Conservation (phyloP, 1,284 basidiomycete genomes). For the Hemileia vastatrix region DNA sequence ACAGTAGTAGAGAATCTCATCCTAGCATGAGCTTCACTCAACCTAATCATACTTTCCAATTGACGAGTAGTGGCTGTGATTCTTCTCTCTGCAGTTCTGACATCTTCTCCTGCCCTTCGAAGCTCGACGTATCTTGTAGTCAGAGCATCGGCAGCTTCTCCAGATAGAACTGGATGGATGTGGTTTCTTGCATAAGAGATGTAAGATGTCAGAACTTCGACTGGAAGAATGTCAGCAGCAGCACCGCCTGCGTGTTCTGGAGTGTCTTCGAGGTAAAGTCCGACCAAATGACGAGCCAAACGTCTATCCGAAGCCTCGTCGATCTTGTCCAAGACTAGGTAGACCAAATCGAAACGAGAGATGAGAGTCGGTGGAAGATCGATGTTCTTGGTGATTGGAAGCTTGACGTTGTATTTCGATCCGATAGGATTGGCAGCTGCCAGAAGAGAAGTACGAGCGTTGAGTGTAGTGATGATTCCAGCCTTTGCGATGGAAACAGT, state of each 20-base stretch:
- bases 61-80: conserved; percentile 83
- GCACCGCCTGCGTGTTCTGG: conserved; percentile 53
- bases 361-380: conserved; percentile 99
- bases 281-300: conserved; percentile 94
- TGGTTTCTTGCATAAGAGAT: conserved; percentile 82
- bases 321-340: conserved; percentile 96
- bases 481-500: conserved; percentile 99
- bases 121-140: conserved; percentile 40
- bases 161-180: conserved; percentile 75
- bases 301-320: conserved; percentile 84
- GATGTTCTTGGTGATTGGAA: conserved; percentile 83
- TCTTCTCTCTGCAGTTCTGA: conserved; percentile 86
- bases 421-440: conserved; percentile 97
- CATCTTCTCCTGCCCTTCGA: conserved; percentile 57
- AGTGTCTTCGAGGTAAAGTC: conserved; percentile 95
- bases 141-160: conserved; percentile 37
- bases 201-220: conserved; percentile 29
- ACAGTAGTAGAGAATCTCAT: conserved; percentile 39
- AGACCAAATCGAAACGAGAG: conserved; percentile 98
- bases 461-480: conserved; percentile 95
- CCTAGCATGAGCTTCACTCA: conserved; percentile 85
- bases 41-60: conserved; percentile 90
- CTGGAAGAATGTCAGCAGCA: conserved; percentile 28
- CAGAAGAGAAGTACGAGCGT: conserved; percentile 93
- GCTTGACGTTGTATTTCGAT: conserved; percentile 92